Evolutionary conservation across 768 basidiomycete species (phyloP), one percentile per base, ranked within the genome.

Genomic region (Kwoniella newhampshirensis): DNA sequence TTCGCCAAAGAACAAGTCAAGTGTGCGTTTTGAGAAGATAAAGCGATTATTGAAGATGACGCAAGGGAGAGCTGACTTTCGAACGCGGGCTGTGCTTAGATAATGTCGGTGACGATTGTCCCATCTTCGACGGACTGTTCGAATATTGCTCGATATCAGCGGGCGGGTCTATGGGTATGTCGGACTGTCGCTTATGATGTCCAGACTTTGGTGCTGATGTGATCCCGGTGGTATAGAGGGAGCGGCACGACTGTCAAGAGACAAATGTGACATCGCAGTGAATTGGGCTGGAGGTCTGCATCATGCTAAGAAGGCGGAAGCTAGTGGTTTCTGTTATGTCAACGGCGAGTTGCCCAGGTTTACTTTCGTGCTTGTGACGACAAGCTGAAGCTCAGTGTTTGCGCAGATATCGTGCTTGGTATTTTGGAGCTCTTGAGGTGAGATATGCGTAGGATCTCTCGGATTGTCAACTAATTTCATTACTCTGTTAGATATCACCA

Each of bases 221-320:
- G n/a, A 18, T n/a, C n/a, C n/a, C n/a, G n/a, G n/a, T n/a, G n/a
- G 5, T 20, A 35, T 60, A 97, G 93, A 97, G 90, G 96, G 96
- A 42, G 96, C 96, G 37, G 93, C 96, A 7, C 82, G 94, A 28
- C 78, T 98, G 17, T 94, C 91, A 67, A 81, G 93, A 58, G 92
- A 97, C 78, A 97, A 98, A 75, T 97, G 93, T 75, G 96, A 99
- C 75, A 98, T 98, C 66, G 96, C 96, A 2, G 85, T 99, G 53
- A 99, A 99, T 71, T 99, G 96, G 96, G 94, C 96, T 8, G 96
- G 96, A 13, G 96, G 96, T 15, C 80, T 99, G 42, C 96, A 99
- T 75, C 96, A 99, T 73, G 92, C 96, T 2, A 99, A 98, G 80
- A 99, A 98, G 81, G 91, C 91, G 41, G 96, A 99, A 78, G 96